Base-by-base conservation (phyloP, 1,139 yeast genomes). In the Protomyces macrosporus region DNA sequence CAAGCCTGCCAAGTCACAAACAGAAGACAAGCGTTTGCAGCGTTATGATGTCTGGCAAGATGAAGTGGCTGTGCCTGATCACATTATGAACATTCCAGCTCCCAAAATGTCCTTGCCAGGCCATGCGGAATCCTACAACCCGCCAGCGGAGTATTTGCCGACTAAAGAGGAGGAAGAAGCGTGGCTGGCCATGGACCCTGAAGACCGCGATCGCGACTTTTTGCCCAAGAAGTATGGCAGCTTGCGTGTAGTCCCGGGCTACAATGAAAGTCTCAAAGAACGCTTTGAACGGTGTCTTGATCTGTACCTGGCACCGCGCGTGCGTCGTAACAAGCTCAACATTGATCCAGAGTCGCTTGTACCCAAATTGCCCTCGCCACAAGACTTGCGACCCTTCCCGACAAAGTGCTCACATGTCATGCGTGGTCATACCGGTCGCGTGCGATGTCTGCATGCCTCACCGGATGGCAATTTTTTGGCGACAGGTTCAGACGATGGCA, bases 311-410 rank as follows among this genome's bases (percentile, higher is more conserved):
- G 98, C 98, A 3, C 99, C 99, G 67, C 85, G 99, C 76, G 93
- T 90, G 60, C 90, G 97, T 73, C 90, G 86, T 71, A 87, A 90
- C 75, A 69, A 90, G 77, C 81, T 90, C 71, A 88, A 91, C 73
- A 90, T 95, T 72, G 98, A 95, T 72, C 98, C 98, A 4, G 98
- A 93, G 69, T 88, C 96, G 58, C 82, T 93, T 73, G 86, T 93
- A 70, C 99, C 99, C 10, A 96, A 93, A 71, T 81, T 93, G 70
- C 99, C 98, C 57, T 89, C 97, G 45, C 98, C 98, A 67, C 87
- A 90, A 77, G 98, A 93, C 75, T 81, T 93, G 71, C 84, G 96
- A 75, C 99, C 99, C n/a, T 93, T 95, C 85, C 99, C 99, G 54
- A 89, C 90, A 73, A 84, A 86, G 73, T 86, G 95, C 70, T 87